Conservation (phyloP, 2,329 filamentous ascomycete genomes). For the Tolypocladium tropicale region DNA sequence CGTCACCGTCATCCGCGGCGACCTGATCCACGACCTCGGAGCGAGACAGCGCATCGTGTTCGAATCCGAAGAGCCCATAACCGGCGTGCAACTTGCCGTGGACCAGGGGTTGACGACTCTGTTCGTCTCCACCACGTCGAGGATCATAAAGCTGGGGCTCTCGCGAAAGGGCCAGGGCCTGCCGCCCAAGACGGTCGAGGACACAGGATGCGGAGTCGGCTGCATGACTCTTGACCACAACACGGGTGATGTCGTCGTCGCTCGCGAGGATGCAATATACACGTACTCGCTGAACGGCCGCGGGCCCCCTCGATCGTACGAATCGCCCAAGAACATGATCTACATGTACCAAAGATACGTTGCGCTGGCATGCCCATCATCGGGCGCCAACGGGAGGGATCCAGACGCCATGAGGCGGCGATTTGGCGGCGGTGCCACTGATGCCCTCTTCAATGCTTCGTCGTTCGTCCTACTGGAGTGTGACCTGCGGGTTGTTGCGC, state of each 20-base stretch:
- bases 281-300: slow-evolving; percentile 80
- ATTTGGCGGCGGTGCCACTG: slow-evolving; percentile 59
- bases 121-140: slow-evolving; percentile 84
- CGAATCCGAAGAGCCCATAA: slow-evolving; percentile 93
- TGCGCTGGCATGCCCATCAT: slow-evolving; percentile 70
- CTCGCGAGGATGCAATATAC: slow-evolving; percentile 89
- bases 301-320: slow-evolving; percentile 81
- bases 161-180: slow-evolving; percentile 84
- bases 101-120: slow-evolving; percentile 59
- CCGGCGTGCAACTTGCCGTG: slow-evolving; percentile 68
- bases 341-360: slow-evolving; percentile 77
- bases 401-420: slow-evolving; percentile 56
- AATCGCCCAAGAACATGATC: slow-evolving; percentile 78
- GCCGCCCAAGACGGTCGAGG: slow-evolving; percentile 78
- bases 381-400: slow-evolving; percentile 38
- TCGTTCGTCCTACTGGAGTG: slow-evolving; percentile 89
- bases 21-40: slow-evolving; percentile 89
- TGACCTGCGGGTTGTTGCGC: slow-evolving; percentile 79
- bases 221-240: slow-evolving; percentile 84
- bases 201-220: slow-evolving; percentile 80
- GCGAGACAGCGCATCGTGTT: slow-evolving; percentile 91
- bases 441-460: slow-evolving; percentile 75
- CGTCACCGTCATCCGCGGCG: slow-evolving; percentile 86
- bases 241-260: slow-evolving; percentile 82
- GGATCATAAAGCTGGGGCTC: slow-evolving; percentile 78